Conservation (phyloP, 257 asterid genomes). For the Scutellaria barbata region DNA sequence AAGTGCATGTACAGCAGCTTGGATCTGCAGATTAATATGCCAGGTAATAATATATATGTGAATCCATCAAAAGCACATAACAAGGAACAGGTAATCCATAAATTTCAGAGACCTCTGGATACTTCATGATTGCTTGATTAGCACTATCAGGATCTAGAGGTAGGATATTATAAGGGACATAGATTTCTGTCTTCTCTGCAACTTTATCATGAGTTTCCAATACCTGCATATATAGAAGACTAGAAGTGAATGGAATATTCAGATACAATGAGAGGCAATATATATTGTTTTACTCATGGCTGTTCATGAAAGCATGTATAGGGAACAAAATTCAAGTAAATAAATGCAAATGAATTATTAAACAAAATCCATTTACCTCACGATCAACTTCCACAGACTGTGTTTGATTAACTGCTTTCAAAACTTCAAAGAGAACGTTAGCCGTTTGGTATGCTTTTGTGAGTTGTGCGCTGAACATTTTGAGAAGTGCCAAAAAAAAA, state of each 20-base stretch:
- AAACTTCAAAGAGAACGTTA: conserved; percentile 96
- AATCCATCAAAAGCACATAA: conserved; percentile 24
- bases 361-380: conserved; percentile 57
- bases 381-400: conserved; percentile 98
- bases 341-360: conserved; percentile 26
- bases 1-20: conserved; percentile 95
- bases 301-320: conserved; percentile 16
- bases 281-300: conserved; percentile 25
- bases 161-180: conserved; percentile 91
- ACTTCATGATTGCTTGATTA: conserved; percentile 93
- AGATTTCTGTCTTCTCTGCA: conserved; percentile 96
- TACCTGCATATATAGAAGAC: conserved; percentile 47
- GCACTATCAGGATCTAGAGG: conserved; percentile 99
- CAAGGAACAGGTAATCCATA: conserved; percentile 23
- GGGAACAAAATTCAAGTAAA: not conserved
- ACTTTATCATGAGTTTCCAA: conserved; percentile 97
- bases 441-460: conserved; percentile 99
- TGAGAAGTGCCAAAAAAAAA: conserved; percentile 30
- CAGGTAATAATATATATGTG: conserved; percentile 14
- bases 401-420: conserved; percentile 97
- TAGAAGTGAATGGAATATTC: conserved; percentile 30
- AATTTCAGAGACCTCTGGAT: conserved; percentile 72
- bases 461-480: conserved; percentile 82
- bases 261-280: conserved; percentile 27
- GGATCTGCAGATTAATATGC: conserved; percentile 61